Conservation (phyloP, 768 basidiomycete genomes). For the Boletus barrowsii region DNA sequence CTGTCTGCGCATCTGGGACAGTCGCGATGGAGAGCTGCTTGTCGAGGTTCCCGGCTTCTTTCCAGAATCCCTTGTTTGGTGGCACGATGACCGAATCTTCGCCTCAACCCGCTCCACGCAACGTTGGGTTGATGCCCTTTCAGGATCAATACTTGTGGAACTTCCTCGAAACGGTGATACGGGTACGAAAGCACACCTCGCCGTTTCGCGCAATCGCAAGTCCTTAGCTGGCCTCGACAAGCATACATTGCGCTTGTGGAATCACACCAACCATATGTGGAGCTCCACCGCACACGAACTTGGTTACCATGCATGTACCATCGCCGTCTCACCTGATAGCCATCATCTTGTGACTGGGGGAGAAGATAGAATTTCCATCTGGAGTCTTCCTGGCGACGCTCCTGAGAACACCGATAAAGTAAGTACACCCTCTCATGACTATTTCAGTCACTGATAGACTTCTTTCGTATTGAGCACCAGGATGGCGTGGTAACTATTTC, state of each 20-base stretch:
- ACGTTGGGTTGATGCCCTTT: slow-evolving; percentile 10
- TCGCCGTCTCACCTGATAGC: slow-evolving; percentile 10
- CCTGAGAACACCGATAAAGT: neutral
- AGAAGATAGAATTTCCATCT: slow-evolving; percentile 13
- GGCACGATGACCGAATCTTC: slow-evolving; percentile 14
- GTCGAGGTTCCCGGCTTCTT: neutral
- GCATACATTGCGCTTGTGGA: slow-evolving; percentile 6
- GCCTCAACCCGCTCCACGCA: slow-evolving; percentile 6
- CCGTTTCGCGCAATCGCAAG: slow-evolving; percentile 9
- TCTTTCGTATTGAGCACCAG: neutral
- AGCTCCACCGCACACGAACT: neutral
- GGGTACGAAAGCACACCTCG: neutral
- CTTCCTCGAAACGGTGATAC: neutral
- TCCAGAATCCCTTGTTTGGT: slow-evolving; percentile 18
- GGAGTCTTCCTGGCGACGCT: slow-evolving; percentile 1
- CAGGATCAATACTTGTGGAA: slow-evolving; percentile 10
- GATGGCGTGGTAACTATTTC: neutral
- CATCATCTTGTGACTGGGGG: slow-evolving; percentile 9
- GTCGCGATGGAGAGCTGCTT: slow-evolving; percentile 3
- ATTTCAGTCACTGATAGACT: neutral
- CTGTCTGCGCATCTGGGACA: slow-evolving; percentile 14
- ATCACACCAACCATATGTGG: slow-evolving; percentile 7
- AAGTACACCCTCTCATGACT: neutral
- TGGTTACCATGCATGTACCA: neutral
- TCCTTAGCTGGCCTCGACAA: slow-evolving; percentile 4